These are phyloP conservation scores for Phaeotremella fagi DNA, from an alignment of 768 basidiomycete species.

Conservation along the genomic window DNA sequence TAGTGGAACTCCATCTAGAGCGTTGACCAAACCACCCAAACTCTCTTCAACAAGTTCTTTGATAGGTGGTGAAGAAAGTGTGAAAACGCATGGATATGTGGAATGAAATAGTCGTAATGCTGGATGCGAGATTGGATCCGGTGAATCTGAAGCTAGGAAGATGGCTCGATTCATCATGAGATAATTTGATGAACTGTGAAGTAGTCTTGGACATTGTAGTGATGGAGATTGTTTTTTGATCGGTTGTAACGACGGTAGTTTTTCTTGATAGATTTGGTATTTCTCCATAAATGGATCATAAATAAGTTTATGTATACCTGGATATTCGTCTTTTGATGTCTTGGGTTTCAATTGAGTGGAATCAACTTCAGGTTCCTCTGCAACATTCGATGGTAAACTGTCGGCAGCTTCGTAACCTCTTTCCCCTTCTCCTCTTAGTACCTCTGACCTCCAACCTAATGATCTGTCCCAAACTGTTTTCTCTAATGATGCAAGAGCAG, in stretches of 20 bases:
- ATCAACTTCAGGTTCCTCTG: not conserved
- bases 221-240: not conserved
- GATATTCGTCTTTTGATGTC: not conserved
- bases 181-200: constrained; percentile 49
- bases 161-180: constrained; percentile 57
- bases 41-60: constrained; percentile 6
- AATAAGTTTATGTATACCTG: not conserved
- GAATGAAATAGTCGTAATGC: constrained; percentile 53
- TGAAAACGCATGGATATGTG: constrained; percentile 64
- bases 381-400: not conserved
- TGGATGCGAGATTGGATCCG: constrained; percentile 50
- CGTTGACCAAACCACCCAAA: constrained; percentile 45
- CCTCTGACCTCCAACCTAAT: not conserved
- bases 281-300: not conserved
- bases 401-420: not conserved
- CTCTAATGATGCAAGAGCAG: not conserved
- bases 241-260: not conserved
- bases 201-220: constrained; percentile 50
- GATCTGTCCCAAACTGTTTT: not conserved
- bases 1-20: constrained; percentile 55
- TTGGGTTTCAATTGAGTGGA: not conserved
- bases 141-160: constrained; percentile 64
- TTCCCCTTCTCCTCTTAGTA: not conserved
- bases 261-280: not conserved
- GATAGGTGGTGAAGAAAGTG: constrained; percentile 53